Percentiles rank a stretch among this genome's conserved stretches.
These are phyloP conservation scores for Mycena alexandri DNA, from an alignment of 768 basidiomycete genomes.

Conservation along the genomic window DNA sequence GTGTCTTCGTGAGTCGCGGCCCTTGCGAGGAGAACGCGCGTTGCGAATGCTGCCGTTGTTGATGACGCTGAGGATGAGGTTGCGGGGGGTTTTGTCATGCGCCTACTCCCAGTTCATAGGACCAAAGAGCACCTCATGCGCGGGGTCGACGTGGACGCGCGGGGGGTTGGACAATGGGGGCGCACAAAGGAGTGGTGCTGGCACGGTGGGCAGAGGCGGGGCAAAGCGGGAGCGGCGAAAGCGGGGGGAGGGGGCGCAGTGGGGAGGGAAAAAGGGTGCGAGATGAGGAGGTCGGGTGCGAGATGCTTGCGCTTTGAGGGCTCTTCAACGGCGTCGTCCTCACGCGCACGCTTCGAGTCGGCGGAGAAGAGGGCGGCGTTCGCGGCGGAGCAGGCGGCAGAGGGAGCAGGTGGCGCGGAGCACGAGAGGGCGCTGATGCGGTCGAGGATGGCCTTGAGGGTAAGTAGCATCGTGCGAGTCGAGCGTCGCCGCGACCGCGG, in stretches of 20 bases:
- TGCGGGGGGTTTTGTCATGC: too few species aligned
- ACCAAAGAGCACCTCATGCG: too few species aligned
- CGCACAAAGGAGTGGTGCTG: too few species aligned
- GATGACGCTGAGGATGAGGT: background rate
- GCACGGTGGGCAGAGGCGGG: background rate
- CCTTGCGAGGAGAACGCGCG: conserved; percentile 4
- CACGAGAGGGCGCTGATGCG: background rate
- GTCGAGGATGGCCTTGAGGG: background rate
- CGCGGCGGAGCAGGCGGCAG: background rate
- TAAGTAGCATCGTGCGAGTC: background rate
- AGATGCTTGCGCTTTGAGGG: background rate
- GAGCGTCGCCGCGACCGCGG: background rate
- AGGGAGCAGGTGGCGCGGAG: background rate
- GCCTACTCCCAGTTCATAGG: too few species aligned
- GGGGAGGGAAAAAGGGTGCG: background rate
- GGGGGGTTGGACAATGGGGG: background rate
- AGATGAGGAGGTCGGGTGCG: background rate
- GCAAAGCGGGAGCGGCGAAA: background rate
- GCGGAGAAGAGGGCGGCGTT: background rate
- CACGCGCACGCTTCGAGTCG: background rate
- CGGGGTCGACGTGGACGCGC: background rate
- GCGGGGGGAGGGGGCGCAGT: background rate
- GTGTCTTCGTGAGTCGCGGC: conserved; percentile 8
- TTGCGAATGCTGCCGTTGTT: too few species aligned
- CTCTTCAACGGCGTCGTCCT: background rate